These are phyloP conservation scores for Fusarium guadeloupense DNA, from an alignment of 2,329 filamentous ascomycete species.

Conservation along the genomic window DNA sequence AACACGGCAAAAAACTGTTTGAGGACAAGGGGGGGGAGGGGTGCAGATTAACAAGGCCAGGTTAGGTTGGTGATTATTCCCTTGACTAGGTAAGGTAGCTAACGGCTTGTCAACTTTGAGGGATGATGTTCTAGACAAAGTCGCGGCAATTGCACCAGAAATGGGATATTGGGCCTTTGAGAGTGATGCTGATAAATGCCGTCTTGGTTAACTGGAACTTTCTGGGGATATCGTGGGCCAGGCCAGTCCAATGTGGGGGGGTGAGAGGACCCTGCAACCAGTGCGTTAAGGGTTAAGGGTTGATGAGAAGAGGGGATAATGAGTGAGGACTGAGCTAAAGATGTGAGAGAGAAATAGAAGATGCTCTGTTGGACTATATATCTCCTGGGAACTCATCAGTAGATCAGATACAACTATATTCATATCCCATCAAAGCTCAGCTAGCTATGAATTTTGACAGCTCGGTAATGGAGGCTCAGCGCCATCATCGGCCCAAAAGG, in stretches of 20 bases:
- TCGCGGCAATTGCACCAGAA: conserved; percentile 4
- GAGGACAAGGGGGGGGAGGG: conserved; percentile 5
- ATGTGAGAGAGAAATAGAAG: conserved; percentile 5
- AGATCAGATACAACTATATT: too few relatives aligned
- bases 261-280: conserved; percentile 19
- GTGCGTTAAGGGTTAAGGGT: conserved; percentile 1
- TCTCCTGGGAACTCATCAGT: neutral
- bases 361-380: conserved; percentile 21
- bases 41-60: conserved; percentile 1
- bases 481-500: conserved; percentile 26
- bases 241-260: neutral
- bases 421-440: neutral
- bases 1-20: conserved; percentile 1
- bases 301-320: neutral
- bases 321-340: neutral
- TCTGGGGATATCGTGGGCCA: conserved; percentile 3
- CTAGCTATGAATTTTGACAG: conserved; percentile 18
- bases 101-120: neutral
- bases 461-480: conserved; percentile 36
- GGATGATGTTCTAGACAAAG: conserved; percentile 6
- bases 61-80: conserved; percentile 3
- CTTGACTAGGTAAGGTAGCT: too few relatives aligned
- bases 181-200: conserved; percentile 25
- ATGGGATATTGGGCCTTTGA: conserved; percentile 1
- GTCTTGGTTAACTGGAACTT: conserved; percentile 10